Percentiles rank a stretch among this genome's conserved stretches.
phyloP scores from a whole-genome alignment of 1,284 basidiomycete genomes.

The Chiua sp. region DNA sequence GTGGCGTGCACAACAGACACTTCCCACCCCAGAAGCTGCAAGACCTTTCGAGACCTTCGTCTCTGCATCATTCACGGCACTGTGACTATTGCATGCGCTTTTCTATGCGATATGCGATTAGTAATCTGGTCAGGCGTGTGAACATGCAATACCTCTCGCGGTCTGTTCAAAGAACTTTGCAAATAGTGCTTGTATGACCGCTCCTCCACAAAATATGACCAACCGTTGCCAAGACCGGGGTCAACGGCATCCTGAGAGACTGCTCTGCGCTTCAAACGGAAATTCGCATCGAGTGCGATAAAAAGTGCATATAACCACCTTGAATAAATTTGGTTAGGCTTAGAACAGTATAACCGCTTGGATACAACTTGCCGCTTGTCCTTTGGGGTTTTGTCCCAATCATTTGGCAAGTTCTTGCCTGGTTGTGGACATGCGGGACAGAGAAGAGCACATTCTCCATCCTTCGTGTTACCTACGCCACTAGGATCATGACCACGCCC shows the following conservation, averaged over 20 bases:
- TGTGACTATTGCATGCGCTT: neutral
- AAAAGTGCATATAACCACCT: constrained; percentile 9
- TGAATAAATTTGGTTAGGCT: too few species aligned
- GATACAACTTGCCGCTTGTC: neutral
- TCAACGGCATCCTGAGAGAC: too few species aligned
- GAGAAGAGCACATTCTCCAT: neutral
- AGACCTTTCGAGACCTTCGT: neutral
- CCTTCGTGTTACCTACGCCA: neutral
- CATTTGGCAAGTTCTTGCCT: constrained; percentile 1
- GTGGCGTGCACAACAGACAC: neutral
- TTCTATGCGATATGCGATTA: neutral
- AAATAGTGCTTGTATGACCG: too few species aligned
- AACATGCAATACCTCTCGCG: too few species aligned
- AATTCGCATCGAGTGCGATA: too few species aligned
- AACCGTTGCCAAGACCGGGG: too few species aligned
- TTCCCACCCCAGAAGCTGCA: neutral
- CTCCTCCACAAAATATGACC: too few species aligned
- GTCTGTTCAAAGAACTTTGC: too few species aligned
- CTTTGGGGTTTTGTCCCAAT: neutral
- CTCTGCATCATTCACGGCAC: neutral
- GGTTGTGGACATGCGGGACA: constrained; percentile 13
- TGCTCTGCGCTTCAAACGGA: too few species aligned
- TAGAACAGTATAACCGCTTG: too few species aligned
- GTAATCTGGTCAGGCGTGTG: too few species aligned
- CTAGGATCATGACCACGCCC: neutral